Percentiles rank a stretch among this genome's conserved stretches.
Conservation (phyloP, 129 eudicot genomes). For the Pulicaria dysenterica region DNA sequence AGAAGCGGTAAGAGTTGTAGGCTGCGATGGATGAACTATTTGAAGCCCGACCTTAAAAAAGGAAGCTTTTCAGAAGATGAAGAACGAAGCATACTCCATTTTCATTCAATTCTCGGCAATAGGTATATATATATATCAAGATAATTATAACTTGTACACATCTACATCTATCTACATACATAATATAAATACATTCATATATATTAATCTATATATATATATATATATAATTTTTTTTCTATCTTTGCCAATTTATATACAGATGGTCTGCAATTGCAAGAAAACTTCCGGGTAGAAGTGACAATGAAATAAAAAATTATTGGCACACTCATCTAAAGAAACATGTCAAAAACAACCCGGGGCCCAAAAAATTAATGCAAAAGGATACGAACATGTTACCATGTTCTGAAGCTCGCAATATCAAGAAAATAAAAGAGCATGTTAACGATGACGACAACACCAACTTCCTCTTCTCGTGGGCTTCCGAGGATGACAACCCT, state of each 20-base stretch:
- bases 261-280: constrained; percentile 28
- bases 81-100: constrained; percentile 25
- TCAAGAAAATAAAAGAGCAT: background rate
- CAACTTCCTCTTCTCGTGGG: constrained; percentile 8
- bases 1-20: constrained; percentile 49
- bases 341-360: background rate
- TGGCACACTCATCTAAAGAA: constrained; percentile 27
- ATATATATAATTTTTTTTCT: too few relatives aligned
- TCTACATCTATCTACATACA: background rate
- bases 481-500: background rate
- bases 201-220: too few relatives aligned
- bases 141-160: background rate
- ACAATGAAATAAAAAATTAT: constrained; percentile 17
- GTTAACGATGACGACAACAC: background rate
- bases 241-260: background rate
- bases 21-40: constrained; percentile 44
- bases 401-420: background rate
- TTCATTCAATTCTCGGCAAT: constrained; percentile 24
- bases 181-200: too few relatives aligned
- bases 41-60: constrained; percentile 31
- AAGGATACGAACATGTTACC: background rate
- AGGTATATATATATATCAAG: constrained; percentile 19
- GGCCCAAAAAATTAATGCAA: background rate
- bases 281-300: constrained; percentile 18
- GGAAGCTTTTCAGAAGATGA: constrained; percentile 36